Percentiles rank a stretch among this genome's conserved stretches.
These are phyloP conservation scores for Lonicera japonica DNA, from an alignment of 129 eudicot genomes.

Conservation along the genomic window DNA sequence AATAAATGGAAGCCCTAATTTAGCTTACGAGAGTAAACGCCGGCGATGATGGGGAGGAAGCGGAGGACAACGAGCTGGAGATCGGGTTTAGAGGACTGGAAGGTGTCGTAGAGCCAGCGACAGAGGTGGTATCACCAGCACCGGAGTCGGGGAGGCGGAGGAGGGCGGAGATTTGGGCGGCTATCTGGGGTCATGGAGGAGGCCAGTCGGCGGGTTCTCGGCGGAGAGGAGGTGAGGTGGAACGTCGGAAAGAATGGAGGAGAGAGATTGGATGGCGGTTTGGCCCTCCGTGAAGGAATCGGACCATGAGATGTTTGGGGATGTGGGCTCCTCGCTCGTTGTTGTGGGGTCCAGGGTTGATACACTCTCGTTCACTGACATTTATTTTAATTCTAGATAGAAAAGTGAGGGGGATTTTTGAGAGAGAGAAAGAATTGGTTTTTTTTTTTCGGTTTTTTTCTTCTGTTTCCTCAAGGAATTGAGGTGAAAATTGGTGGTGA, in stretches of 20 bases:
- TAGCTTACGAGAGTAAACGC: conserved; percentile 81
- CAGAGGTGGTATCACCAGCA: conserved; percentile 79
- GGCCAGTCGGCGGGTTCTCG: conserved; percentile 37
- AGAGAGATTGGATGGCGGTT: conserved; percentile 52
- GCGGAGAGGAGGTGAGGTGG: conserved; percentile 38
- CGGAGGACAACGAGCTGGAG: conserved; percentile 88
- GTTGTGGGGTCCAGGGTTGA: conserved; percentile 4
- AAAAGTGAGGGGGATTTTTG: no score
- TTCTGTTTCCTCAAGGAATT: no score
- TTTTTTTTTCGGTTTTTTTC: no score
- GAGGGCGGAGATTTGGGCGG: conserved; percentile 47
- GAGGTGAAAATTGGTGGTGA: no score
- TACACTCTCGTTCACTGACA: no score
- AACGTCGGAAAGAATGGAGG: conserved; percentile 50
- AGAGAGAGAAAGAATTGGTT: no score
- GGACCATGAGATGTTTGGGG: conserved; percentile 37
- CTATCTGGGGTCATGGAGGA: conserved; percentile 44
- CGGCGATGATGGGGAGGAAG: conserved; percentile 65
- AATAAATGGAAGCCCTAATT: no score
- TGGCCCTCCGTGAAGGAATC: conserved; percentile 70
- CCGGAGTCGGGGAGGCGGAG: conserved; percentile 85
- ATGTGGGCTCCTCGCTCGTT: conserved; percentile 1
- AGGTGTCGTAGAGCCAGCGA: conserved; percentile 94
- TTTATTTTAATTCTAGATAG: no score
- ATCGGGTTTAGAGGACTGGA: conserved; percentile 58